These are phyloP conservation scores for Hysterangium stoloniferum DNA, from an alignment of 768 basidiomycete species.

Conservation along the genomic window DNA sequence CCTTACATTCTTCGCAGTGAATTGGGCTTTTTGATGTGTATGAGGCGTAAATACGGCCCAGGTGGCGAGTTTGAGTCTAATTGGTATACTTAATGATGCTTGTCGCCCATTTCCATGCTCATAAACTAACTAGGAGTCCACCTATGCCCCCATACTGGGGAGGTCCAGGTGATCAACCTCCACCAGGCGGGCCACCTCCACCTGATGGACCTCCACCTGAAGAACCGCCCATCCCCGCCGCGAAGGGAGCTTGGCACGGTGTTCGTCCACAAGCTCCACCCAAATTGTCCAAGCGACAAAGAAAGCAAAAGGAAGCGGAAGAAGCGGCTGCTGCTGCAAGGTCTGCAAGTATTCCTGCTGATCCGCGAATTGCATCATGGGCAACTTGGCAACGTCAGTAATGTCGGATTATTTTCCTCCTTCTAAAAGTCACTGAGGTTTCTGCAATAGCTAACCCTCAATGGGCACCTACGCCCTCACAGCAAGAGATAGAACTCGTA, in stretches of 20 bases:
- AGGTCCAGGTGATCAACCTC: not conserved
- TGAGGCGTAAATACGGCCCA: slow-evolving; percentile 73
- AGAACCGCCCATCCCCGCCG: slow-evolving; percentile 40
- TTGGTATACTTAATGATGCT: slow-evolving; percentile 37
- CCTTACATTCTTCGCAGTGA: slow-evolving; percentile 40
- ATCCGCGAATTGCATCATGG: slow-evolving; percentile 36
- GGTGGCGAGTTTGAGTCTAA: slow-evolving; percentile 80
- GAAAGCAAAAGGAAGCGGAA: slow-evolving; percentile 1
- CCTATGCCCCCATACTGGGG: slow-evolving; percentile 24
- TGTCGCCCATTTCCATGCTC: not conserved
- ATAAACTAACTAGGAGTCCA: slow-evolving; percentile 47
- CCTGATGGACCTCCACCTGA: slow-evolving; percentile 30
- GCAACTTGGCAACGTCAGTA: slow-evolving; percentile 36
- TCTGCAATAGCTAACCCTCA: slow-evolving; percentile 58
- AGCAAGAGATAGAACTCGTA: slow-evolving; percentile 48
- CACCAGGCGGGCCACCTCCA: not conserved
- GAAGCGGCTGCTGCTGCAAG: slow-evolving; percentile 9
- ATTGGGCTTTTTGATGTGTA: slow-evolving; percentile 59
- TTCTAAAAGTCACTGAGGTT: too few relatives aligned
- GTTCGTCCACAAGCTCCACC: slow-evolving; percentile 56
- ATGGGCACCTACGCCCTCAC: slow-evolving; percentile 52
- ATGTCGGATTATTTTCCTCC: too few relatives aligned
- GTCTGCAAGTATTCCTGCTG: slow-evolving; percentile 29
- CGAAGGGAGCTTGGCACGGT: slow-evolving; percentile 57
- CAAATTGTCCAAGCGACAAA: slow-evolving; percentile 10